Percentiles rank a stretch among this genome's conserved stretches.
These are phyloP conservation scores for Nepenthes mirabilis DNA, from an alignment of 148 eudicot genomes.

Conservation along the genomic window DNA sequence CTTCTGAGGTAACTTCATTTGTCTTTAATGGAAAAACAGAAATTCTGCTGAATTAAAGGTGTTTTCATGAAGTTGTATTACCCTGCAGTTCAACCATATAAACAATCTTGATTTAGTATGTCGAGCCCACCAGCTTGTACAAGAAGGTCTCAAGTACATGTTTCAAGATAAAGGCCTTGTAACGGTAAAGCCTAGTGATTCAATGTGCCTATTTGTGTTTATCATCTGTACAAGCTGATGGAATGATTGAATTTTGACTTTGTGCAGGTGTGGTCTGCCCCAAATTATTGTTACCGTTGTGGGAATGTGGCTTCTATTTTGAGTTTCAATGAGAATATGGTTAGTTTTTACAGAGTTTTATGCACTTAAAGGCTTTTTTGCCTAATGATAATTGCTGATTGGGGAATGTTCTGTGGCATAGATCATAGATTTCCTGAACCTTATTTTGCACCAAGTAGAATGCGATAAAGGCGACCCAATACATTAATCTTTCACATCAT, in stretches of 20 bases:
- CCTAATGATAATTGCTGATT: too few relatives aligned
- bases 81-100: slow-evolving; percentile 84
- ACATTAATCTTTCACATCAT: too few relatives aligned
- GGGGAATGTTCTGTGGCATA: too few relatives aligned
- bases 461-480: too few relatives aligned
- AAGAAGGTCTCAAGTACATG: slow-evolving; percentile 99
- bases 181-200: slow-evolving; percentile 47
- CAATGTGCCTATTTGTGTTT: slow-evolving; percentile 3
- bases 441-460: too few relatives aligned
- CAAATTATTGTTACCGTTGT: slow-evolving; percentile 98
- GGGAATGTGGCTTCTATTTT: slow-evolving; percentile 98
- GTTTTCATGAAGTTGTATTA: background rate
- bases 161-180: slow-evolving; percentile 99
- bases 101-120: slow-evolving; percentile 96
- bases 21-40: background rate
- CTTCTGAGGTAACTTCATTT: slow-evolving; percentile 59
- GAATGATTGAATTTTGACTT: slow-evolving; percentile 10
- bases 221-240: background rate
- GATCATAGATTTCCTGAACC: too few relatives aligned
- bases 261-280: slow-evolving; percentile 97
- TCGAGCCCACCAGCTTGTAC: slow-evolving; percentile 99
- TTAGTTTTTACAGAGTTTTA: slow-evolving; percentile 11
- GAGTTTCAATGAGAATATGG: slow-evolving; percentile 99
- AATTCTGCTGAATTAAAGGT: background rate
- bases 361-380: background rate